These are phyloP conservation scores for Rosa hybrid DNA, from an alignment of 331 rosid species.

Conservation along the genomic window DNA sequence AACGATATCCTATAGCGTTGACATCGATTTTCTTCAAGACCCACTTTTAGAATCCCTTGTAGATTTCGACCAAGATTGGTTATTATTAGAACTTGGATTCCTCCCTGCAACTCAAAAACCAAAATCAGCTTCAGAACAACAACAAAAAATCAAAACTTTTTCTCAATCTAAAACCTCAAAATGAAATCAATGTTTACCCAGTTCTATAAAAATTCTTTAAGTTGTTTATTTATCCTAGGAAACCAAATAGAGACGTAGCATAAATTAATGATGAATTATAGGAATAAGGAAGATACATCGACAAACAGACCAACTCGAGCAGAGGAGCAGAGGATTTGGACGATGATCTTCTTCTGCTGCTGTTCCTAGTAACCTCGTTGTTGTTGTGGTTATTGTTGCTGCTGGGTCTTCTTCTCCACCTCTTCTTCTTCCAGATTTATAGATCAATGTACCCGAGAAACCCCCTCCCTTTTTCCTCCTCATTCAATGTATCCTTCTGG, in stretches of 20 bases:
- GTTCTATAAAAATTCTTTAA: background rate
- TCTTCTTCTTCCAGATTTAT: constrained; percentile 20
- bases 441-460: too few species aligned
- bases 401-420: constrained; percentile 52
- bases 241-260: constrained; percentile 16
- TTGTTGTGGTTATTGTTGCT: background rate
- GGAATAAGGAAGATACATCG: constrained; percentile 43
- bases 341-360: constrained; percentile 39
- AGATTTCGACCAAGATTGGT: too few species aligned
- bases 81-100: too few species aligned
- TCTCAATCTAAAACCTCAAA: too few species aligned
- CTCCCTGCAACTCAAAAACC: constrained; percentile 54
- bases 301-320: constrained; percentile 43
- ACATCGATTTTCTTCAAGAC: too few species aligned
- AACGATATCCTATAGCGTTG: too few species aligned
- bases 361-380: constrained; percentile 17
- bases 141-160: background rate
- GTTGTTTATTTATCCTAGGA: background rate
- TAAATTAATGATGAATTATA: background rate
- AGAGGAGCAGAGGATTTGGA: constrained; percentile 12
- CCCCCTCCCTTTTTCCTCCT: too few species aligned
- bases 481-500: too few species aligned
- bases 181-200: background rate
- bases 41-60: too few species aligned
- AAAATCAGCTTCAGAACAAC: constrained; percentile 21